A percentile compares a stretch with the other conserved stretches of the same genome.
phyloP scores from a whole-genome alignment of 2,329 filamentous ascomycete genomes.

The Orbilia ellipsospora region DNA sequence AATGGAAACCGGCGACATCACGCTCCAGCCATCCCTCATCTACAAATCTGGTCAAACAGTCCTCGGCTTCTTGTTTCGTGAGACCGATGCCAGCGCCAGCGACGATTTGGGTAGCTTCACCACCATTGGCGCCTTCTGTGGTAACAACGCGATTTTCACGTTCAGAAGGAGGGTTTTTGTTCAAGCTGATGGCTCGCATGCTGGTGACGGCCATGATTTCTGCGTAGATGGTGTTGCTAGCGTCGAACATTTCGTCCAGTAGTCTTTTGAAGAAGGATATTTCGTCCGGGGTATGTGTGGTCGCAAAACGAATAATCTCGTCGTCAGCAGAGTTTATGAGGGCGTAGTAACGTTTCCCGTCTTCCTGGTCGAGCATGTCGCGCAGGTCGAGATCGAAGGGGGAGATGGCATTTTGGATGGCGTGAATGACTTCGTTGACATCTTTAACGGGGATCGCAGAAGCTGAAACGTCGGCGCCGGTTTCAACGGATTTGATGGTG shows the following conservation, averaged over 20 bases:
- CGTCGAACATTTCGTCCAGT: constrained; percentile 91
- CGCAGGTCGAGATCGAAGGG: constrained; percentile 90
- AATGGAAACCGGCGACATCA: constrained; percentile 76
- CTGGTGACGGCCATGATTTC: constrained; percentile 85
- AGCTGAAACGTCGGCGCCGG: constrained; percentile 65
- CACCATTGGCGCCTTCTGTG: constrained; percentile 59
- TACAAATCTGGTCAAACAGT: constrained; percentile 75
- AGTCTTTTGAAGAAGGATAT: constrained; percentile 88
- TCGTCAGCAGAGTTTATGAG: constrained; percentile 91
- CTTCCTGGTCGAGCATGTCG: constrained; percentile 76
- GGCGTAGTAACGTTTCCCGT: constrained; percentile 74
- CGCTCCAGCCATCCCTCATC: constrained; percentile 85
- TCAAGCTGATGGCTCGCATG: constrained; percentile 80
- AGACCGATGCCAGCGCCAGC: constrained; percentile 67
- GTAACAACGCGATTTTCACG: constrained; percentile 43
- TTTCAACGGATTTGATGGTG: constrained; percentile 72
- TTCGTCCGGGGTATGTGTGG: constrained; percentile 81
- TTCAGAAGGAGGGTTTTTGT: constrained; percentile 64
- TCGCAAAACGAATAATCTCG: constrained; percentile 85
- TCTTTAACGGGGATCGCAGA: constrained; percentile 73
- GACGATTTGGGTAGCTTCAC: constrained; percentile 61
- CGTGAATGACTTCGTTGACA: constrained; percentile 75
- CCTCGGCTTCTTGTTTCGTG: constrained; percentile 81
- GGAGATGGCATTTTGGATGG: constrained; percentile 77
- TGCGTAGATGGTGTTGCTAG: constrained; percentile 79